A percentile compares a stretch with the other conserved stretches of the same genome.
phyloP scores from a whole-genome alignment of 2,329 filamentous ascomycete species.

The Colletotrichum scovillei region DNA sequence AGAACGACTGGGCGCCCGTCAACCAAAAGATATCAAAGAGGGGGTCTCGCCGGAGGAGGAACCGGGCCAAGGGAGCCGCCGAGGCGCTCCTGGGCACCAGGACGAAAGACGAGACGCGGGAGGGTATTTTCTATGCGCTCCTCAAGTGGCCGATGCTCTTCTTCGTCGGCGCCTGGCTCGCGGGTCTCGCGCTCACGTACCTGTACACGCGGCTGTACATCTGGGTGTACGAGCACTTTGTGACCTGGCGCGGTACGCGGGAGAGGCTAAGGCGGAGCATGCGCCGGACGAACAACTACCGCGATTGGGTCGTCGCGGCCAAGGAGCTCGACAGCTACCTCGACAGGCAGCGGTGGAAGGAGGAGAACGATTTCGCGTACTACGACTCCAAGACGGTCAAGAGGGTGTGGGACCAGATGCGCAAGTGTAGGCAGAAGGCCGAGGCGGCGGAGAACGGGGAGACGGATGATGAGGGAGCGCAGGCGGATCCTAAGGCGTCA shows the following conservation, averaged over 20 bases:
- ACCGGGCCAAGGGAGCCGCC: constrained; percentile 51
- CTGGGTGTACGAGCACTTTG: constrained; percentile 88
- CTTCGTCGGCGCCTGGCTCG: constrained; percentile 83
- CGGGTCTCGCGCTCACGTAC: constrained; percentile 79
- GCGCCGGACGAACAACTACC: constrained; percentile 78
- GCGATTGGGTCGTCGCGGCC: constrained; percentile 85
- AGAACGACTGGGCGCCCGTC: constrained; percentile 96
- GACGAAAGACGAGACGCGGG: constrained; percentile 90
- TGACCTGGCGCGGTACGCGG: constrained; percentile 87
- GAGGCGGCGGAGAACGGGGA: constrained; percentile 58
- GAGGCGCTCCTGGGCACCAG: constrained; percentile 62
- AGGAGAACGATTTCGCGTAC: constrained; percentile 81
- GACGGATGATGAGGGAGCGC: constrained; percentile 48
- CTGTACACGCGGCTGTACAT: constrained; percentile 89
- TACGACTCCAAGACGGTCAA: constrained; percentile 90
- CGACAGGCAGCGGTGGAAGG: constrained; percentile 84
- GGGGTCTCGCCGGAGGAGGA: constrained; percentile 47
- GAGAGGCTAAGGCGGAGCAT: constrained; percentile 78
- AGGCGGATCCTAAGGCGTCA: constrained; percentile 41
- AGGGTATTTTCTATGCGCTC: constrained; percentile 89
- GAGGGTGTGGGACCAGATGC: constrained; percentile 81
- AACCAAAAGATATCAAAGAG: constrained; percentile 72
- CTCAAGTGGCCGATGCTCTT: constrained; percentile 93
- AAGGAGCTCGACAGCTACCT: constrained; percentile 83
- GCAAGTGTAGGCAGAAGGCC: constrained; percentile 69